Evolutionary conservation across 2,329 filamentous ascomycete genomes (phyloP).

Genomic region (Lecanoromycetidae sp.): DNA sequence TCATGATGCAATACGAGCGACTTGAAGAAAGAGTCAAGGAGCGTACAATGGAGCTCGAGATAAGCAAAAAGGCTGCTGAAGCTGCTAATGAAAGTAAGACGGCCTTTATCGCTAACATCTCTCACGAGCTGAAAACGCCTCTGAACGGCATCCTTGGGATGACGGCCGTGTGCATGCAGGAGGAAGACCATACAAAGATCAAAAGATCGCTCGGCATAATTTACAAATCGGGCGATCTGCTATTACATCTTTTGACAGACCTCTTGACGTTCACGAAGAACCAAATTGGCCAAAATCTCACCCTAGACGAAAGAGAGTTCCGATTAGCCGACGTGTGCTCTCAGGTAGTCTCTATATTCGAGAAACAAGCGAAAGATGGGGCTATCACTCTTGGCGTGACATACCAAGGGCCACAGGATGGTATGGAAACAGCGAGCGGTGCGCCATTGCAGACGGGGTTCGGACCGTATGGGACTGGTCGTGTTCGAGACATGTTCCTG

Average conservation of each 20-base stretch:
- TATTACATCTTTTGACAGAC: conserved; percentile 79
- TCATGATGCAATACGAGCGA: conserved; percentile 72
- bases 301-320: conserved; percentile 75
- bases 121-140: conserved; percentile 78
- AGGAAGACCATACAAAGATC: conserved; percentile 64
- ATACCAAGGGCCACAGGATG: conserved; percentile 47
- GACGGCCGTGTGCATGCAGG: conserved; percentile 85
- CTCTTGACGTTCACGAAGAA: conserved; percentile 90
- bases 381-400: conserved; percentile 60
- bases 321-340: conserved; percentile 69
- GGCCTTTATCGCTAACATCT: conserved; percentile 65
- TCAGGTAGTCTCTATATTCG: conserved; percentile 75
- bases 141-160: conserved; percentile 93
- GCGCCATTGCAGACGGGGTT: conserved; percentile 19
- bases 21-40: conserved; percentile 76
- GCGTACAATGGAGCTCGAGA: conserved; percentile 70
- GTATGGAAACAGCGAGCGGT: conserved; percentile 20
- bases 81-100: conserved; percentile 97
- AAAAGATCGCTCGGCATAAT: conserved; percentile 77
- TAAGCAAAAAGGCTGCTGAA: conserved; percentile 83
- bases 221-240: conserved; percentile 74
- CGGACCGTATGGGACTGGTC: conserved; percentile 47
- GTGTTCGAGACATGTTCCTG: conserved; percentile 71
- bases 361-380: conserved; percentile 74
- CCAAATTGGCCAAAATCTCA: conserved; percentile 75